A percentile compares a stretch with the other conserved stretches of the same genome.
phyloP scores from a whole-genome alignment of 441 rosid genomes.

The Pelargonium hybrid region DNA sequence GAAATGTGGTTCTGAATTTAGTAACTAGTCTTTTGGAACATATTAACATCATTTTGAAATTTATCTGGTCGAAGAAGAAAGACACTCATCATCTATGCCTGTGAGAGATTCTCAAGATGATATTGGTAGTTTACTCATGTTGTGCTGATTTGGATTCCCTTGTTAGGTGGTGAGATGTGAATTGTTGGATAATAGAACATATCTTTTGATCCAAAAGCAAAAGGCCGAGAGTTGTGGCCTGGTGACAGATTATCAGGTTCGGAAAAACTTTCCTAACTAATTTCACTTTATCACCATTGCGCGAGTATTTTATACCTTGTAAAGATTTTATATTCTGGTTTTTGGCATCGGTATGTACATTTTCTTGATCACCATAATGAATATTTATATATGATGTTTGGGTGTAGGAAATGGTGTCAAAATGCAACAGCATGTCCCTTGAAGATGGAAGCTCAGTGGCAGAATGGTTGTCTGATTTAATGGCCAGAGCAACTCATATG shows the following conservation, averaged over 20 bases:
- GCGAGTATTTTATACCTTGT: neutral
- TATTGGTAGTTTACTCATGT: neutral
- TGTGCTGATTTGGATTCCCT: neutral
- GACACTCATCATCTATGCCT: no score
- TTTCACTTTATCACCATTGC: neutral
- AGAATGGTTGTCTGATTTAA: constrained; percentile 17
- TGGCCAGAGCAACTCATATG: constrained; percentile 11
- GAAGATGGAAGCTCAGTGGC: constrained; percentile 18
- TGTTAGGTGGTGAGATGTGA: constrained; percentile 16
- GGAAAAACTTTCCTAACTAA: neutral
- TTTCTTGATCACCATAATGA: no score
- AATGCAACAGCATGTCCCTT: constrained; percentile 23
- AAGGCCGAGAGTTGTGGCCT: constrained; percentile 17
- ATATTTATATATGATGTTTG: neutral
- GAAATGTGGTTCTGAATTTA: constrained; percentile 1
- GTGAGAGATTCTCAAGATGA: neutral
- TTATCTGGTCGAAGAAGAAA: neutral
- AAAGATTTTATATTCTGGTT: neutral
- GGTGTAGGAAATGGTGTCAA: constrained; percentile 24
- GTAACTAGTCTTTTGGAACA: neutral
- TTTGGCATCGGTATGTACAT: neutral
- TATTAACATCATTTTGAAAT: neutral
- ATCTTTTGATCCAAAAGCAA: constrained; percentile 15
- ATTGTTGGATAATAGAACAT: constrained; percentile 15
- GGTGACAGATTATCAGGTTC: constrained; percentile 20